A percentile compares a stretch with the other conserved stretches of the same genome.
These are phyloP conservation scores for Amanita polypyramis DNA, from an alignment of 768 basidiomycete genomes.

Conservation along the genomic window DNA sequence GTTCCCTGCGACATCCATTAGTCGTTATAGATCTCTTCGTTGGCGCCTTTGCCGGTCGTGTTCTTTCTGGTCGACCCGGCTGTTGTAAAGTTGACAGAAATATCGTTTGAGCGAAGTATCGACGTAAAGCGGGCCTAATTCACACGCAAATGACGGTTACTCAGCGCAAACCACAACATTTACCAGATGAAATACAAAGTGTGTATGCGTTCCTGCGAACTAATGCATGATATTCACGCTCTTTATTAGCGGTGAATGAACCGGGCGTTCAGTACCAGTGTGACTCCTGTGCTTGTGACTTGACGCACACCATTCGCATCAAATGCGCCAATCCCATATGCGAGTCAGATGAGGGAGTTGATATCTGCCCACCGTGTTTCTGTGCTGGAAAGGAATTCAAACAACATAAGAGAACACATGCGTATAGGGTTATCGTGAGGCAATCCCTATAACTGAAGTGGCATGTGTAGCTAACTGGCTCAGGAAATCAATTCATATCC, in stretches of 20 bases:
- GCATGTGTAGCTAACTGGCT: neutral
- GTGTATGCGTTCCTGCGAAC: constrained; percentile 12
- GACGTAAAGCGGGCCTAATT: neutral
- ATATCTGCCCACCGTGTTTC: constrained; percentile 90
- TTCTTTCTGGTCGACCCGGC: neutral
- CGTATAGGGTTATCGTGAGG: constrained; percentile 85
- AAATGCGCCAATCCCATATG: constrained; percentile 85
- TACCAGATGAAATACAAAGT: constrained; percentile 49
- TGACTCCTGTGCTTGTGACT: constrained; percentile 75
- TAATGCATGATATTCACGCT: constrained; percentile 3
- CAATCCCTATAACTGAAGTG: neutral
- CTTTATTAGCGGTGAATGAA: constrained; percentile 54
- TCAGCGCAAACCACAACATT: constrained; percentile 44
- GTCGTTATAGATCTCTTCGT: too few relatives aligned
- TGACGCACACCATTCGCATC: constrained; percentile 94
- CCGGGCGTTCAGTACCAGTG: constrained; percentile 79
- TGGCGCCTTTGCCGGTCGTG: neutral
- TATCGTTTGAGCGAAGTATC: neutral
- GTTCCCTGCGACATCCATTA: too few relatives aligned
- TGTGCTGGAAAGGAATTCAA: constrained; percentile 85
- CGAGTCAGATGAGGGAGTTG: constrained; percentile 54
- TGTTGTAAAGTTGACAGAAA: neutral
- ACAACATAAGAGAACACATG: constrained; percentile 75
- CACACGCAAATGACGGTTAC: constrained; percentile 36
- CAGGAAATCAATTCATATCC: constrained; percentile 96